Conservation (phyloP, 2,329 filamentous ascomycete species). For the Fusarium dimerum region DNA sequence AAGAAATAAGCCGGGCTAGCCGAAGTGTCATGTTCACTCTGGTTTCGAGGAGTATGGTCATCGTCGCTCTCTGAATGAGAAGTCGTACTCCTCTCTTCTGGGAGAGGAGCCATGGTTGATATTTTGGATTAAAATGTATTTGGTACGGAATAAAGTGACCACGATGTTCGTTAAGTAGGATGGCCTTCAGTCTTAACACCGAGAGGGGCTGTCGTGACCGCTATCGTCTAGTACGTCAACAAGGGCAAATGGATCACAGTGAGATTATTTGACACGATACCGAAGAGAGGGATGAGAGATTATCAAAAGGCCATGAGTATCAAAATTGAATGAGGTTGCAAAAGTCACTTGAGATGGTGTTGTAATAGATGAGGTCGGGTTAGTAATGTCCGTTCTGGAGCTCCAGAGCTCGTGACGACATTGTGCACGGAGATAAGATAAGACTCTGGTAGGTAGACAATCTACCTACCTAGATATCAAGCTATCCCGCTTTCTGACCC, state of each 20-base stretch:
- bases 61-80: slow-evolving; percentile 5
- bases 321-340: not conserved
- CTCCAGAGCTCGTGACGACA: slow-evolving; percentile 26
- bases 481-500: too few relatives aligned
- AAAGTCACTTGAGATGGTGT: not conserved
- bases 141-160: not conserved
- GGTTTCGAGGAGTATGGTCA: slow-evolving; percentile 6
- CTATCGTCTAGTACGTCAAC: not conserved
- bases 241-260: not conserved
- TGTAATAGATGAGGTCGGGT: not conserved
- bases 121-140: slow-evolving; percentile 1
- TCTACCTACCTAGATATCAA: too few relatives aligned
- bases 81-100: slow-evolving; percentile 8
- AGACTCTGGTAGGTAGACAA: not conserved
- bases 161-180: slow-evolving; percentile 23
- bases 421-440: slow-evolving; percentile 27
- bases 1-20: slow-evolving; percentile 13
- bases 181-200: not conserved
- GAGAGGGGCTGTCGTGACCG: not conserved
- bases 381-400: slow-evolving; percentile 11
- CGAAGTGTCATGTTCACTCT: slow-evolving; percentile 14
- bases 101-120: slow-evolving; percentile 15
- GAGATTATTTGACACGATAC: not conserved
- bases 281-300: not conserved
- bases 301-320: not conserved